These are phyloP conservation scores for Blumeria graminis DNA, from an alignment of 2,329 filamentous ascomycete species.

Conservation along the genomic window DNA sequence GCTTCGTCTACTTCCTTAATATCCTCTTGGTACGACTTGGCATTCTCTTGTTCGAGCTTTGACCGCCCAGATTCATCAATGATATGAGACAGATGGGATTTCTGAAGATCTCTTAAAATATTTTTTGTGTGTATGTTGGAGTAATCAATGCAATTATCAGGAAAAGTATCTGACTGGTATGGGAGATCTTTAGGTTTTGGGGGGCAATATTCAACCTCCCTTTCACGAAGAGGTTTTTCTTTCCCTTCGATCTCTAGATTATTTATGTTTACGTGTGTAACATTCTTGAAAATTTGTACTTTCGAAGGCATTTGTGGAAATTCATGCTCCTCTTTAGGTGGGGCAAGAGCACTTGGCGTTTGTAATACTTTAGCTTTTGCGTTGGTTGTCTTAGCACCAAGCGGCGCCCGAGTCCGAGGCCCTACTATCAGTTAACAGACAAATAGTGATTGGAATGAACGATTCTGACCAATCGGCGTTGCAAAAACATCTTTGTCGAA, in stretches of 20 bases:
- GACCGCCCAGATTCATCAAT: conserved; percentile 44
- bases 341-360: conserved; percentile 36
- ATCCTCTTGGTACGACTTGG: conserved; percentile 19
- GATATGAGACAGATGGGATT: conserved; percentile 30
- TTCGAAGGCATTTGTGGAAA: conserved; percentile 31
- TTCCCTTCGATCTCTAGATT: conserved; percentile 40
- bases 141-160: conserved; percentile 29
- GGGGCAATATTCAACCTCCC: conserved; percentile 78
- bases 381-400: conserved; percentile 93
- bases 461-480: conserved; percentile 51
- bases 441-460: too few relatives aligned
- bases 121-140: conserved; percentile 33
- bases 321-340: conserved; percentile 35
- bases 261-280: conserved; percentile 26
- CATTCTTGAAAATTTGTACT: conserved; percentile 32
- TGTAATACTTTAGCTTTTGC: conserved; percentile 52
- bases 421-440: conserved; percentile 6
- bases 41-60: conserved; percentile 33
- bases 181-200: conserved; percentile 41
- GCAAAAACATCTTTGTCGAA: conserved; percentile 40
- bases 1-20: conserved; percentile 37
- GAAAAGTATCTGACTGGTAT: conserved; percentile 47
- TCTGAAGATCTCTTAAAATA: conserved; percentile 34
- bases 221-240: conserved; percentile 27
- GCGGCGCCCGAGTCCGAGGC: conserved; percentile 46